Evolutionary conservation across 1,284 basidiomycete genomes (phyloP).

Genomic region (Termitomyces sp.): DNA sequence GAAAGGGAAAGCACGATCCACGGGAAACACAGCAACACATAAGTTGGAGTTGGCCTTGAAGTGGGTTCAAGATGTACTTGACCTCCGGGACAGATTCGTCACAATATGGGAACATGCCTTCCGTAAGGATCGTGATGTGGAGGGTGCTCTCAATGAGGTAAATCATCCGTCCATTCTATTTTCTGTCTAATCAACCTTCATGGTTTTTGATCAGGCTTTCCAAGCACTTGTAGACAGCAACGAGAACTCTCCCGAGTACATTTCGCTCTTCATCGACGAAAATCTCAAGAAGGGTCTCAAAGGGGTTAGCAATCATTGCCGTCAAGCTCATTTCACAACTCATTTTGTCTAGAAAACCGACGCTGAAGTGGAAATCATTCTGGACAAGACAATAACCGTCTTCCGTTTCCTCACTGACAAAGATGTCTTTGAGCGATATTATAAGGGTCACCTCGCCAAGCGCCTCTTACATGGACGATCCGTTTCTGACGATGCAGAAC

Average conservation of each 20-base stretch:
- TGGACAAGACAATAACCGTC: slow-evolving; percentile 94
- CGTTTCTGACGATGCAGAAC: slow-evolving; percentile 95
- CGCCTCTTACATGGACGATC: slow-evolving; percentile 84
- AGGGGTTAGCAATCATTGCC: slow-evolving; percentile 53
- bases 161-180: slow-evolving; percentile 3
- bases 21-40: slow-evolving; percentile 35
- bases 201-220: slow-evolving; percentile 65
- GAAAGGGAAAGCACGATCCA: slow-evolving; percentile 52
- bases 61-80: slow-evolving; percentile 94
- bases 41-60: slow-evolving; percentile 64
- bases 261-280: slow-evolving; percentile 97
- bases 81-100: slow-evolving; percentile 91
- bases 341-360: slow-evolving; percentile 77
- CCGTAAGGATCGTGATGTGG: slow-evolving; percentile 70
- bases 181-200: slow-evolving; percentile 3
- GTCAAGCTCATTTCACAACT: neutral
- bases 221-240: slow-evolving; percentile 91
- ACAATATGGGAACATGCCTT: slow-evolving; percentile 71
- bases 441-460: slow-evolving; percentile 94
- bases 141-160: slow-evolving; percentile 86
- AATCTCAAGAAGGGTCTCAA: slow-evolving; percentile 94
- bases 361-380: slow-evolving; percentile 79
- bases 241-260: slow-evolving; percentile 86
- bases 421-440: slow-evolving; percentile 97
- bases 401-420: slow-evolving; percentile 96